Base-by-base conservation (phyloP, 352 stramenopile genomes). In the Stramenopiles sp. region DNA sequence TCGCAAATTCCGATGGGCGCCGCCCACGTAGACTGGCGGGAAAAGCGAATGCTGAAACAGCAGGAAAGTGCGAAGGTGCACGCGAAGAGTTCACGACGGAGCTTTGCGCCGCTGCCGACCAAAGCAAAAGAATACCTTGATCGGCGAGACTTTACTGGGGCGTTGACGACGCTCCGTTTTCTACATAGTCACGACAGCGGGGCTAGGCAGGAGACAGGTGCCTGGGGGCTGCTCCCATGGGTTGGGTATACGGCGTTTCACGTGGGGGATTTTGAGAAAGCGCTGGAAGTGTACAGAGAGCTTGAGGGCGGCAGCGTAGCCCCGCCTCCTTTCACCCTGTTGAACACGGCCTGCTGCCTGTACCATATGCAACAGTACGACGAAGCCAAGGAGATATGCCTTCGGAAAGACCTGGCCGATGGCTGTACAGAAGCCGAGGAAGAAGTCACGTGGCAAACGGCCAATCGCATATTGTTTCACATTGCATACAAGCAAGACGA, bases 221-320 rank as follows among this genome's bases (percentile, higher is more conserved):
- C 73, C 86, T 85, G 81, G n/a, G n/a, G n/a, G n/a, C 87, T 82
- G 37, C 79, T 96, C 33, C 76, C 97, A 73, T 98, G 92, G 92
- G 85, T 96, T 6, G 92, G 85, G 0, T 98, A 97, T 82, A 93
- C 89, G 71, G 89, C 89, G 18, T 96, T 95, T 75, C 92, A 97
- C 78, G 74, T 96, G 32, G 91, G 90, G 36, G 89, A 96, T 77
- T 97, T 96, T 82, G 85, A 96, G 79, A 83, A 87, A 33, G 84
- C 92, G 12, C 83, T 97, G 68, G 91, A 97, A 74, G 84, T 84
- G 34, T 96, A 96, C 78, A 79, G 91, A 30, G 85, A 91, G 74
- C 79, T 93, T 12, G 18, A 74, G 2, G 18, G 30, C n/a, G 31
- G 25, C 2, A 37, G n/a, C 18, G 79, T 49, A 36, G 86, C 92